Evolutionary conservation across 1,139 yeast genomes (phyloP), one percentile per base, ranked within the genome.

Genomic region (Oligophagozyma castellii): DNA sequence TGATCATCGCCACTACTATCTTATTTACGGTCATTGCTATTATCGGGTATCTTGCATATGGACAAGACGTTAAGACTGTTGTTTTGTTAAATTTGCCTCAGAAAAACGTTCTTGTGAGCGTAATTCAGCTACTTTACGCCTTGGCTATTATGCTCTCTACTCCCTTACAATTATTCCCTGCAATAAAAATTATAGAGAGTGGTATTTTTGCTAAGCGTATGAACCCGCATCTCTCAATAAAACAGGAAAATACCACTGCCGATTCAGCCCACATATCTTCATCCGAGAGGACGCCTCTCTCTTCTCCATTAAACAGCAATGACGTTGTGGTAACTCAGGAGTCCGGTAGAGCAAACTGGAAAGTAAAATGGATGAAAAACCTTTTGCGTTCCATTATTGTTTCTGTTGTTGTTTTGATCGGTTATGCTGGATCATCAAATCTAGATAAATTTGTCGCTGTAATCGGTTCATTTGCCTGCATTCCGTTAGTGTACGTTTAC

Each of bases 381-480:
- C 34, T 61, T 1, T 62, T 74, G 30, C 56, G 92, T 35, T 53
- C 68, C 3, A 25, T 53, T 1, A 63, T 73, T 34, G 84, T 78
- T 1, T 27, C 63, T 0, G 37, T 61, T 4, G 73, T 76, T 2
- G 65, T 75, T 2, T 38, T 60, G 11, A 53, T 70, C 30, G 74
- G 78, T 2, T 65, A 70, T 34, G 59, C 61, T 37, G 86, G 86
- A 0, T 76, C 83, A 2, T 61, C 65, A 34, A 70, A 75, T 43
- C 56, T 78, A 35, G 89, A 78, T 46, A 64, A 61, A 37, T 75
- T 78, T 53, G 86, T 78, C 14, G 72, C 83, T 2, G 73, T 78
- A 46, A 73, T 76, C 29, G 92, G 92, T 1, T 76, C 84, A 32
- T 73, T 77, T 56, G 86, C 86, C 1, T 78, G 92, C 48, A 75